A percentile compares a stretch with the other conserved stretches of the same genome.
Evolutionary conservation across 176 grass and related monocot genomes (phyloP).

Genomic region (barley (Hordeum vulgare)): DNA sequence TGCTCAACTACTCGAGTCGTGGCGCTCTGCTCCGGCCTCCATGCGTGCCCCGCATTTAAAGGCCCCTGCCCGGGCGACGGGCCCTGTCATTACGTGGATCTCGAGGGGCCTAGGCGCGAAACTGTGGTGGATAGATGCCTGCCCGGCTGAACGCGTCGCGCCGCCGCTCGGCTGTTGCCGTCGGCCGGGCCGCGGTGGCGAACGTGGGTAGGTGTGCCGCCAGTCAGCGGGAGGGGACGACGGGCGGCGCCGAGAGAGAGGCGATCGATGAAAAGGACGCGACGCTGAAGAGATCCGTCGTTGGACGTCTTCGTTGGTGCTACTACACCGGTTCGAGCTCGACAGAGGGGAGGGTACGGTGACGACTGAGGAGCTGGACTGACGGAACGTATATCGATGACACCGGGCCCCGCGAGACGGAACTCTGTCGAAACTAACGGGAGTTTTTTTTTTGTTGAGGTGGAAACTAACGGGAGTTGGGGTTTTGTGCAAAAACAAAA

Average conservation of each 20-base stretch:
- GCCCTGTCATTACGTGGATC: neutral
- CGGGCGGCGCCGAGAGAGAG: neutral
- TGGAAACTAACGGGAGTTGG: neutral
- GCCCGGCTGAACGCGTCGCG: neutral
- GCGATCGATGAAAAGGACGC: too few species aligned
- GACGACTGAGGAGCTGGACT: neutral
- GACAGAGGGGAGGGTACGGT: too few species aligned
- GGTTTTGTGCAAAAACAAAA: too few species aligned
- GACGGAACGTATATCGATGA: neutral
- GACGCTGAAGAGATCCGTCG: neutral
- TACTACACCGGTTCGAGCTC: neutral
- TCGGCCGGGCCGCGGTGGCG: neutral
- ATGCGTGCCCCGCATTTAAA: conserved; percentile 54
- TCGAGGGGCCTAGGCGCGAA: neutral
- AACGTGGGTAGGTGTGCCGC: neutral
- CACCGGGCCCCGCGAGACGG: neutral
- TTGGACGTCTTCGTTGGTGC: neutral
- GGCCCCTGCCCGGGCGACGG: neutral
- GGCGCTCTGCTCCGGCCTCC: conserved; percentile 25
- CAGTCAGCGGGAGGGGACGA: neutral
- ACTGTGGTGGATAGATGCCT: neutral
- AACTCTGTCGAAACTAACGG: neutral
- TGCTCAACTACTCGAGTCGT: conserved; percentile 32
- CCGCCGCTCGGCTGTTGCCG: neutral
- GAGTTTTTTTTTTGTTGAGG: too few species aligned